Conservation (phyloP, 768 basidiomycete genomes). For the Tylopilus sp. region DNA sequence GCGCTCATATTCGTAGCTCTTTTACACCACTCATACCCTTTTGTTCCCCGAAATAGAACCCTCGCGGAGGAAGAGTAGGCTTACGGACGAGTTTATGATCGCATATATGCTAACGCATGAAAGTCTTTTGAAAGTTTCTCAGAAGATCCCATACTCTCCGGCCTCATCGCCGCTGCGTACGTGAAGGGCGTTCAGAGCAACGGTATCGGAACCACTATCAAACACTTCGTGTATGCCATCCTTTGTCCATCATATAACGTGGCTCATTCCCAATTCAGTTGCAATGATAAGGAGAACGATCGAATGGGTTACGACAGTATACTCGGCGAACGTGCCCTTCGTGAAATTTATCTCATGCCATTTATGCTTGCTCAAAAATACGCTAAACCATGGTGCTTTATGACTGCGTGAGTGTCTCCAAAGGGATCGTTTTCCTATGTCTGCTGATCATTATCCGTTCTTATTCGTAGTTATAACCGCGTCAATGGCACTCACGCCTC, state of each 20-base stretch:
- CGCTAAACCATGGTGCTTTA: constrained; percentile 51
- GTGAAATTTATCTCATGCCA: constrained; percentile 62
- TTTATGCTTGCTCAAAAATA: constrained; percentile 56
- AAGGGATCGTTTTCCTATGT: not conserved
- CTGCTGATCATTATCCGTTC: not conserved
- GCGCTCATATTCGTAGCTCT: constrained; percentile 15
- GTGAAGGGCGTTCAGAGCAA: constrained; percentile 72
- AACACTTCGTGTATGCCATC: constrained; percentile 68
- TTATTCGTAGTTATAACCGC: constrained; percentile 55
- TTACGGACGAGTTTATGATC: not conserved
- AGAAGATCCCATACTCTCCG: constrained; percentile 74
- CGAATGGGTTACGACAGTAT: constrained; percentile 57
- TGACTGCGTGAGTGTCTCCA: constrained; percentile 55
- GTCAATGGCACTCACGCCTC: constrained; percentile 73
- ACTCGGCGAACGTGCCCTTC: constrained; percentile 46
- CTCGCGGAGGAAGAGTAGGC: constrained; percentile 64
- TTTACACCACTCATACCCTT: not conserved
- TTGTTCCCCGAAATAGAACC: constrained; percentile 47
- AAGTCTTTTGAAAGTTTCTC: constrained; percentile 78
- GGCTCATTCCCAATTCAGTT: constrained; percentile 33
- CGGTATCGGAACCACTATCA: constrained; percentile 76
- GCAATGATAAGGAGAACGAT: constrained; percentile 82
- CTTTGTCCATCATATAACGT: not conserved
- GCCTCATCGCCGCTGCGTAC: constrained; percentile 66
- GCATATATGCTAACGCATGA: constrained; percentile 7